Conservation (phyloP, 2,329 filamentous ascomycete species). For the Cercospora sojina region DNA sequence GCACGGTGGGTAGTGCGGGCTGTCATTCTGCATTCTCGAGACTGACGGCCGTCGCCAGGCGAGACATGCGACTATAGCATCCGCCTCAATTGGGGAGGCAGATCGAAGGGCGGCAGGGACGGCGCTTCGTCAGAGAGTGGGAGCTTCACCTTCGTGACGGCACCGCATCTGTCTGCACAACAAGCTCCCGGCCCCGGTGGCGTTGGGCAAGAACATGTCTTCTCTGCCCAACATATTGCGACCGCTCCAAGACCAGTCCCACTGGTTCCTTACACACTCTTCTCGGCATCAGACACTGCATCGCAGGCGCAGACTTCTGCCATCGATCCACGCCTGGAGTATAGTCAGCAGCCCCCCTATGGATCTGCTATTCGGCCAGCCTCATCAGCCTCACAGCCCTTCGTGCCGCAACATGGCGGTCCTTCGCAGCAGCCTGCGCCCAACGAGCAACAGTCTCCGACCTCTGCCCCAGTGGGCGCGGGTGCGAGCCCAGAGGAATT, state of each 20-base stretch:
- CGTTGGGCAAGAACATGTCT: slow-evolving; percentile 34
- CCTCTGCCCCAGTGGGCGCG: slow-evolving; percentile 16
- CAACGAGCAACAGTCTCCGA: slow-evolving; percentile 21
- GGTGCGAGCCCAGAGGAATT: slow-evolving; percentile 29
- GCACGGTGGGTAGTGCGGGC: slow-evolving; percentile 56
- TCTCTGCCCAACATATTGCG: slow-evolving; percentile 37
- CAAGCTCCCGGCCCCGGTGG: slow-evolving; percentile 14
- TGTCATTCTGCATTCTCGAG: slow-evolving; percentile 47
- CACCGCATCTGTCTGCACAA: slow-evolving; percentile 13
- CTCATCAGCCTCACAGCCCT: neutral
- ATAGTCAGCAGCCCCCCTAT: slow-evolving; percentile 13
- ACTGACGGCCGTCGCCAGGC: neutral
- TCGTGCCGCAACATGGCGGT: neutral
- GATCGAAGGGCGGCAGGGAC: slow-evolving; percentile 55
- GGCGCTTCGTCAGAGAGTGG: slow-evolving; percentile 29
- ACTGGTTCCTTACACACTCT: neutral
- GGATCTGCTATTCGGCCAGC: neutral
- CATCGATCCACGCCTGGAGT: slow-evolving; percentile 27
- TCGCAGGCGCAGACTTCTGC: neutral
- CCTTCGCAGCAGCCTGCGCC: slow-evolving; percentile 3
- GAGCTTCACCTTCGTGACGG: slow-evolving; percentile 34
- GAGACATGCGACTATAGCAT: slow-evolving; percentile 80
- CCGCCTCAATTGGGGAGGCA: slow-evolving; percentile 76
- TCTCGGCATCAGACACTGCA: neutral
- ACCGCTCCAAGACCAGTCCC: slow-evolving; percentile 20